phyloP scores from a whole-genome alignment of 108 stramenopile genomes.

The Cyclotella cryptica region DNA sequence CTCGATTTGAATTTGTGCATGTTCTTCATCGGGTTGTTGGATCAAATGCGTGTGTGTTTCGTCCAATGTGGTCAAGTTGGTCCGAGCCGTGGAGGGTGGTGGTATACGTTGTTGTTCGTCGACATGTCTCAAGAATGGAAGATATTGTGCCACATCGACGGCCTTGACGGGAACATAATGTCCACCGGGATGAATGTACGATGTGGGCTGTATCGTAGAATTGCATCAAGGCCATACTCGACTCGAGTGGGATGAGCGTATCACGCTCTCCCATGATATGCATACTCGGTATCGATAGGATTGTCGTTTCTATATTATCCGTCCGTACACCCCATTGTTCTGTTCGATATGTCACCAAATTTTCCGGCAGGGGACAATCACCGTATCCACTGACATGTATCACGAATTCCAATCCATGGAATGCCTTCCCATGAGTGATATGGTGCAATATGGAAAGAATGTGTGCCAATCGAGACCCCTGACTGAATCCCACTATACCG shows the following conservation, averaged over 20 bases:
- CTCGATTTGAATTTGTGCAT: conserved; percentile 63
- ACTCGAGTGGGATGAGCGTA: conserved; percentile 55
- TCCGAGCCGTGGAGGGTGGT: neutral
- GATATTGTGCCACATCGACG: conserved; percentile 54
- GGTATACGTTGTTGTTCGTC: neutral
- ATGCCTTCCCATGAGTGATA: conserved; percentile 38
- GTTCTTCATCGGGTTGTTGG: conserved; percentile 76
- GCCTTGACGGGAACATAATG: conserved; percentile 84
- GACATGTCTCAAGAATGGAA: conserved; percentile 61
- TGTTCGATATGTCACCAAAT: conserved; percentile 28
- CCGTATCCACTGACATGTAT: conserved; percentile 77
- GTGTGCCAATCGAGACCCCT: conserved; percentile 79
- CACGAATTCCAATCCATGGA: conserved; percentile 60
- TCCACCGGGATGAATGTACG: conserved; percentile 63
- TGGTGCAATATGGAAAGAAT: conserved; percentile 56
- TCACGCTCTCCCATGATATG: conserved; percentile 80
- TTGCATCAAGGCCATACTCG: conserved; percentile 48
- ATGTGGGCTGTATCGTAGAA: conserved; percentile 36
- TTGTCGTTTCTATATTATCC: conserved; percentile 8
- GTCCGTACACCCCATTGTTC: neutral
- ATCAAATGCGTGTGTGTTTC: neutral
- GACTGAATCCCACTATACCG: conserved; percentile 81
- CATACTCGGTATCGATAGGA: conserved; percentile 52
- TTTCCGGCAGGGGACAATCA: conserved; percentile 61
- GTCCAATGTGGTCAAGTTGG: neutral